Conservation (phyloP, 805 yeast genomes). For the Candida sonorensis region DNA sequence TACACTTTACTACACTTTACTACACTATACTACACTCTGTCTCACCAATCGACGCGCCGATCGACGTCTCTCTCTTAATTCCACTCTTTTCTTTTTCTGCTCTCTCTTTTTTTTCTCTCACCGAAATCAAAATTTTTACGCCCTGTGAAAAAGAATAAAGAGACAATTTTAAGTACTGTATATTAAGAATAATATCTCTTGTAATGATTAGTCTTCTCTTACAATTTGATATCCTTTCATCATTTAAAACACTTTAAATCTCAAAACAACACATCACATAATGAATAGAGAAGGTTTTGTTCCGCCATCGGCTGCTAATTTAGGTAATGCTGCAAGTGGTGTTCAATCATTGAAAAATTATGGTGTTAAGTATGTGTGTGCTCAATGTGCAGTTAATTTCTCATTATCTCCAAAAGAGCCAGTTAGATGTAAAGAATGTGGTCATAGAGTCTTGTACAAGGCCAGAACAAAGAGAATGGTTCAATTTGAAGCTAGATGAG, state of each 20-base stretch:
- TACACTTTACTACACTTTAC: no score
- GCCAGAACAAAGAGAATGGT: slow-evolving; percentile 98
- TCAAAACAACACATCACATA: slow-evolving; percentile 11
- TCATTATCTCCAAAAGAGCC: slow-evolving; percentile 90
- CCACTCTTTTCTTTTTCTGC: no score
- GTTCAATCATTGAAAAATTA: slow-evolving; percentile 57
- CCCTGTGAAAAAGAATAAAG: no score
- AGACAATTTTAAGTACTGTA: no score
- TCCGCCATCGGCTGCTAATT: slow-evolving; percentile 66
- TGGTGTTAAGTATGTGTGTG: slow-evolving; percentile 91
- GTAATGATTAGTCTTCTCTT: no score
- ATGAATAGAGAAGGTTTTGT: slow-evolving; percentile 80
- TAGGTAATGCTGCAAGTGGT: slow-evolving; percentile 83
- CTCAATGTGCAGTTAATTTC: slow-evolving; percentile 89
- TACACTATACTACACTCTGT: no score
- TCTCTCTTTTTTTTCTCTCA: no score
- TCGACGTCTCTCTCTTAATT: no score
- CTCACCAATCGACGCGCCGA: no score
- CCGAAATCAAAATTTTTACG: no score
- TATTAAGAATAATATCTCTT: no score
- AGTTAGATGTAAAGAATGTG: slow-evolving; percentile 97
- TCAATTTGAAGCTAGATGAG: slow-evolving; percentile 72
- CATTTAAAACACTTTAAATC: neutral
- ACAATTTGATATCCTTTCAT: slow-evolving; percentile 1
- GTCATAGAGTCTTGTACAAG: slow-evolving; percentile 94